Percentiles rank a stretch among this genome's conserved stretches.
These are phyloP conservation scores for Aspergillus pseudotamarii DNA, from an alignment of 2,329 filamentous ascomycete species.

Conservation along the genomic window DNA sequence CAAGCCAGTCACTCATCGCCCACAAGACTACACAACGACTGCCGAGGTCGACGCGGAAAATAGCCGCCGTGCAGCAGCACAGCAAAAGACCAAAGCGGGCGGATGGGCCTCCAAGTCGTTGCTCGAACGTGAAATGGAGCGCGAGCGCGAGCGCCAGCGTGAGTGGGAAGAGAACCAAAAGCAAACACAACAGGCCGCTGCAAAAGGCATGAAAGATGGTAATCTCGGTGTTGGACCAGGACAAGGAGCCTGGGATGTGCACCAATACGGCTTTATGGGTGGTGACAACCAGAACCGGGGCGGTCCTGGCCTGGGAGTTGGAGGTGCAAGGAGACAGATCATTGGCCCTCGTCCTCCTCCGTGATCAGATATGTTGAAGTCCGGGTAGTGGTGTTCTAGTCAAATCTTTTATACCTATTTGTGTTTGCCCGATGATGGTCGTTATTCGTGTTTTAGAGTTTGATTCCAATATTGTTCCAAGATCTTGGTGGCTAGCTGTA, in stretches of 20 bases:
- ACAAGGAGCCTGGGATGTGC: constrained; percentile 60
- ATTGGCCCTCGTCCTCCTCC: constrained; percentile 61
- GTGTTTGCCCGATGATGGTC: not conserved
- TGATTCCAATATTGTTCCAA: not conserved
- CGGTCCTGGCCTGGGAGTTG: constrained; percentile 55
- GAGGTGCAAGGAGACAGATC: constrained; percentile 62
- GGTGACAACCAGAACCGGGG: constrained; percentile 64
- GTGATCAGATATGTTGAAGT: constrained; percentile 18
- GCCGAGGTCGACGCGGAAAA: constrained; percentile 61
- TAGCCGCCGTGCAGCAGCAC: constrained; percentile 56
- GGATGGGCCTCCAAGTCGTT: constrained; percentile 66
- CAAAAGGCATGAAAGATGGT: constrained; percentile 41
- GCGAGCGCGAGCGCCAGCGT: constrained; percentile 64
- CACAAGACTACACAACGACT: constrained; percentile 53
- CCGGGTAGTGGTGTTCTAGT: not conserved
- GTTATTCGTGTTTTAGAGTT: not conserved
- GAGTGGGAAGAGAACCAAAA: constrained; percentile 67
- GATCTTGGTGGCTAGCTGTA: not conserved
- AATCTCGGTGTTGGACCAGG: constrained; percentile 53
- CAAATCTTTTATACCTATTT: not conserved
- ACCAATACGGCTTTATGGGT: constrained; percentile 66
- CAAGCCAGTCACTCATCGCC: constrained; percentile 42
- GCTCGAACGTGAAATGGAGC: constrained; percentile 68
- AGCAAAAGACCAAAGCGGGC: constrained; percentile 60
- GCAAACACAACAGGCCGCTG: constrained; percentile 49